Conservation (phyloP, 2,329 filamentous ascomycete species). For the Rutstroemia sp. region DNA sequence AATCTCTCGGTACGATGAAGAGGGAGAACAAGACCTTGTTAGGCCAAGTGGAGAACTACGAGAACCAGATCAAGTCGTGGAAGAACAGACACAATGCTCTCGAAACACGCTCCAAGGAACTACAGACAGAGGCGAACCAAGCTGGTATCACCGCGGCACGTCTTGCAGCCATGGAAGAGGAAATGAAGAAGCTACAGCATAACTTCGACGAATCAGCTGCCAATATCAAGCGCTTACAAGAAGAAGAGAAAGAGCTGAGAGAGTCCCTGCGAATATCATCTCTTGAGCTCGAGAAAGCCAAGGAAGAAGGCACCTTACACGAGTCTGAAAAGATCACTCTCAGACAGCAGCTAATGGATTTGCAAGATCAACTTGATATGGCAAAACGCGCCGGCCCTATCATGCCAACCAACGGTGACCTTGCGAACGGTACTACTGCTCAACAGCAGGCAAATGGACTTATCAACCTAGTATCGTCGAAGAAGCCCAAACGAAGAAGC, state of each 20-base stretch:
- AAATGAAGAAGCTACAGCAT: slow-evolving; percentile 85
- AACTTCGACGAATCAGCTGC: slow-evolving; percentile 85
- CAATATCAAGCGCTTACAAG: slow-evolving; percentile 89
- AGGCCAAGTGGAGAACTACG: slow-evolving; percentile 89
- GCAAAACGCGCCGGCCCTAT: slow-evolving; percentile 58
- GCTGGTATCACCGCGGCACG: slow-evolving; percentile 91
- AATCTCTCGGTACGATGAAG: slow-evolving; percentile 86
- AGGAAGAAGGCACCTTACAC: slow-evolving; percentile 64
- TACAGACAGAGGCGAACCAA: slow-evolving; percentile 95
- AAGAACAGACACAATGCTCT: slow-evolving; percentile 85
- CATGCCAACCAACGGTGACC: slow-evolving; percentile 63
- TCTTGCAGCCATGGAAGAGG: slow-evolving; percentile 84
- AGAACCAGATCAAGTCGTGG: slow-evolving; percentile 93
- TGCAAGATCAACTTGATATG: slow-evolving; percentile 87
- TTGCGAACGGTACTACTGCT: slow-evolving; percentile 53
- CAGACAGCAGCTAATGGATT: slow-evolving; percentile 78
- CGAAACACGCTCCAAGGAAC: slow-evolving; percentile 83
- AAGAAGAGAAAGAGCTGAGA: slow-evolving; percentile 80
- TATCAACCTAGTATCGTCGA: slow-evolving; percentile 93
- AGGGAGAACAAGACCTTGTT: slow-evolving; percentile 86
- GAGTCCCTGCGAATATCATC: slow-evolving; percentile 75
- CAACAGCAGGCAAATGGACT: slow-evolving; percentile 59
- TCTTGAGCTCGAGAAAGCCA: slow-evolving; percentile 72
- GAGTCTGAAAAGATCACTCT: slow-evolving; percentile 82
- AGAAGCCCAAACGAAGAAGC: slow-evolving; percentile 93